Percentiles rank a stretch among this genome's conserved stretches.
These are phyloP conservation scores for Candida verbasci DNA, from an alignment of 805 yeast genomes.

Conservation along the genomic window DNA sequence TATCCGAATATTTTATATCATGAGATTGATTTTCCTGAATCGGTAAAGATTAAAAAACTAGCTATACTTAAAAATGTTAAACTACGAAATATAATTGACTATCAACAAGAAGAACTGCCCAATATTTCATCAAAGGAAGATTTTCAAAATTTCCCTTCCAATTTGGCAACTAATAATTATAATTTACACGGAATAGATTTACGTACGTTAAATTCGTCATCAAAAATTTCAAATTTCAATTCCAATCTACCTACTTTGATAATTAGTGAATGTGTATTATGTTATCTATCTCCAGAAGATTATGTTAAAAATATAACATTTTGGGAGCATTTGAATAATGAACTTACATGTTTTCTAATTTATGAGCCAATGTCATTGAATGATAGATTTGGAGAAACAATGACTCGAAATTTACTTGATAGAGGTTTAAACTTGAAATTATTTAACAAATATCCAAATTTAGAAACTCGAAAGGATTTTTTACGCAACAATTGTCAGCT, in stretches of 20 bases:
- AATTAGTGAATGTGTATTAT: slow-evolving; percentile 72
- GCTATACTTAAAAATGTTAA: slow-evolving; percentile 27
- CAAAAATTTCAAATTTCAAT: slow-evolving; percentile 19
- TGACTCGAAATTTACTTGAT: slow-evolving; percentile 55
- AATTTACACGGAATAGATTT: slow-evolving; percentile 55
- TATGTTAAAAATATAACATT: slow-evolving; percentile 42
- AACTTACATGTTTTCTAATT: slow-evolving; percentile 33
- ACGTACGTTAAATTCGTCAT: slow-evolving; percentile 23
- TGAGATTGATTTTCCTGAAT: slow-evolving; percentile 63
- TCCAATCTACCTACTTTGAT: slow-evolving; percentile 51
- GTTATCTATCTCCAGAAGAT: slow-evolving; percentile 55
- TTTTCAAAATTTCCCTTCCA: slow-evolving; percentile 20
- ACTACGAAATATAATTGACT: slow-evolving; percentile 13
- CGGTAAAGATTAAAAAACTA: slow-evolving; percentile 47
- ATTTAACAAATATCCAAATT: slow-evolving; percentile 48
- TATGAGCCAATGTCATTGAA: slow-evolving; percentile 70
- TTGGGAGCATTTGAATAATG: slow-evolving; percentile 26
- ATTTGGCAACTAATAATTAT: slow-evolving; percentile 40
- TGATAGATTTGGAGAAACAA: slow-evolving; percentile 64
- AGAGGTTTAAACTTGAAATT: slow-evolving; percentile 64
- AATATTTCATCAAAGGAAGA: slow-evolving; percentile 14
- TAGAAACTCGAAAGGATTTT: slow-evolving; percentile 22
- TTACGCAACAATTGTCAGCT: slow-evolving; percentile 17
- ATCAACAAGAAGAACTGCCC: not conserved
- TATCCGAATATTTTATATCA: slow-evolving; percentile 35